Conservation (phyloP, 306 rosid genomes). For the Citrullus colocynthis region DNA sequence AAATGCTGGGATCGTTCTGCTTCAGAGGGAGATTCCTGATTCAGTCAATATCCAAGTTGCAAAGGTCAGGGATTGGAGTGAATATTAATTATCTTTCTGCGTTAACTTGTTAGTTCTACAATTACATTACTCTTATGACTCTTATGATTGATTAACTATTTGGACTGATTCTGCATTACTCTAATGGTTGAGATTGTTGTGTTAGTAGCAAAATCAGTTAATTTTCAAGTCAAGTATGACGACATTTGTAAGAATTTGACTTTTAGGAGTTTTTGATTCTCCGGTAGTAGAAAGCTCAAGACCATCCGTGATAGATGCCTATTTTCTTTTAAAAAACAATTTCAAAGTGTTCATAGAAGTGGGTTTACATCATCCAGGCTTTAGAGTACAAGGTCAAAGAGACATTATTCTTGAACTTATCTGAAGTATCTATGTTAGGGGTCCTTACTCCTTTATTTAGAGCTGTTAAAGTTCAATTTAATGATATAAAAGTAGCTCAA, state of each 20-base stretch:
- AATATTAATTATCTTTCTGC: neutral
- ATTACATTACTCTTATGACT: neutral
- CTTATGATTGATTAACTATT: neutral
- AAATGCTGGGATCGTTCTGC: constrained; percentile 69
- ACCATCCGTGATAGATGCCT: neutral
- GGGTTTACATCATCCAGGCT: neutral
- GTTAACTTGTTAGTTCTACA: neutral
- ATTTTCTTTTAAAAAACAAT: neutral
- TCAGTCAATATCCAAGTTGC: constrained; percentile 69
- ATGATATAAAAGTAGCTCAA: neutral
- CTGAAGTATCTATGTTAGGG: neutral
- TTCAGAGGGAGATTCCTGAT: constrained; percentile 95
- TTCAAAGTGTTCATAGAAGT: neutral
- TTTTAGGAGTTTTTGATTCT: neutral
- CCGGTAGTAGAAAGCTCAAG: neutral
- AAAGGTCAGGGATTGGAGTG: constrained; percentile 36
- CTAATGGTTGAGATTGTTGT: neutral
- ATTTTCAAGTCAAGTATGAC: neutral
- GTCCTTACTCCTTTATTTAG: neutral
- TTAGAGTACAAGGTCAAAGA: neutral
- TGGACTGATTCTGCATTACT: neutral
- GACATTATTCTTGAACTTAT: neutral
- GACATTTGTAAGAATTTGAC: neutral
- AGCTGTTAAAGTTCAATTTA: neutral
- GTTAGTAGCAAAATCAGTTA: neutral